phyloP scores from a whole-genome alignment of 2,329 filamentous ascomycete species.

The Ophiostoma tasmaniense region DNA sequence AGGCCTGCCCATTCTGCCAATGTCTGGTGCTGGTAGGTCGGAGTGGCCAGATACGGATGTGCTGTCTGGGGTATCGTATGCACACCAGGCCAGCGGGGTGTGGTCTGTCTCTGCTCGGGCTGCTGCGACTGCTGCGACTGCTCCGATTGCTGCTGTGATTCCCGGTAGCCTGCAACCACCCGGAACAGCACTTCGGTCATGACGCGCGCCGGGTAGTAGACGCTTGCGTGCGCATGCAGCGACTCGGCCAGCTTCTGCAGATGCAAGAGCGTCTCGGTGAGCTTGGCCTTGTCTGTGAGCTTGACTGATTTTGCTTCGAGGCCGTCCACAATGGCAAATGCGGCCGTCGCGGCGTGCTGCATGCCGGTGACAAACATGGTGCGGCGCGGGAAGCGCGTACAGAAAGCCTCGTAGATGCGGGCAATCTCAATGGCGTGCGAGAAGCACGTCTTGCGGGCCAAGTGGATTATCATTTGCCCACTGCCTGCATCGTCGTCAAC shows the following conservation, averaged over 20 bases:
- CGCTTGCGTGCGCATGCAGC: not conserved
- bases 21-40: not conserved
- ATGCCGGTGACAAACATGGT: slow-evolving; percentile 18
- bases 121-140: not conserved
- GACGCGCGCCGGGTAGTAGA: not conserved
- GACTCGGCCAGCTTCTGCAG: not conserved
- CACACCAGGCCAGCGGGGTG: not conserved
- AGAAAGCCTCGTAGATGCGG: slow-evolving; percentile 15
- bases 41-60: not conserved
- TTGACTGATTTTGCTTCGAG: not conserved
- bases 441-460: slow-evolving; percentile 15
- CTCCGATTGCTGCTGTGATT: not conserved
- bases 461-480: not conserved
- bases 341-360: slow-evolving; percentile 17
- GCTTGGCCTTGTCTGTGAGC: not conserved
- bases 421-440: slow-evolving; percentile 15
- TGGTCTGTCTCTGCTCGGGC: not conserved
- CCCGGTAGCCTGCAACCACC: not conserved
- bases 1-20: not conserved
- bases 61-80: not conserved
- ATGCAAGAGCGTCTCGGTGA: not conserved
- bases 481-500: not conserved
- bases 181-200: not conserved
- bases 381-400: slow-evolving; percentile 12
- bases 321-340: slow-evolving; percentile 15